Percentiles rank a stretch among this genome's conserved stretches.
Evolutionary conservation across 1,139 yeast genomes (phyloP).

Genomic region (Lodderomyces elongisporus): DNA sequence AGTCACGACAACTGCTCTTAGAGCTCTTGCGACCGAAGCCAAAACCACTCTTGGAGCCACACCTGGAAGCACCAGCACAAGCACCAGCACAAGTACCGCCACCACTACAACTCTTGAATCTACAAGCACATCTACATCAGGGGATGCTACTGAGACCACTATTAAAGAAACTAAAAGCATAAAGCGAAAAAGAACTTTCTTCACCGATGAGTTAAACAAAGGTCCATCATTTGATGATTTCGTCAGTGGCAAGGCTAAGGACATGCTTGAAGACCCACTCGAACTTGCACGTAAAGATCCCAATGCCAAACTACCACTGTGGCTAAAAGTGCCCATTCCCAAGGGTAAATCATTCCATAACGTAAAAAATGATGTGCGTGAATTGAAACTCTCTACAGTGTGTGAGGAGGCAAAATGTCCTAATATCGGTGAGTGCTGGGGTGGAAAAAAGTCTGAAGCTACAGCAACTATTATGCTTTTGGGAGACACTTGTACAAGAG

Average conservation of each 20-base stretch:
- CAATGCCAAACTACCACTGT: conserved; percentile 72
- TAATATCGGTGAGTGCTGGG: conserved; percentile 99
- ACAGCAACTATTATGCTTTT: conserved; percentile 98
- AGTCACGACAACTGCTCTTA: too few relatives aligned
- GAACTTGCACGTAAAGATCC: conserved; percentile 60
- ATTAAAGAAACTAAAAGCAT: conserved; percentile 9
- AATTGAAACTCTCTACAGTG: conserved; percentile 85
- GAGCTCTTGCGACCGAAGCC: too few relatives aligned
- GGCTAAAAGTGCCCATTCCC: conserved; percentile 96
- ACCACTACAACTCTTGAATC: too few relatives aligned
- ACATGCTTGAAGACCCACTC: conserved; percentile 57
- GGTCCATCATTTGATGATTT: conserved; percentile 97
- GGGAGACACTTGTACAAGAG: conserved; percentile 98
- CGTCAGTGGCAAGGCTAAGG: conserved; percentile 71
- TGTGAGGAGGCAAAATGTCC: conserved; percentile 99
- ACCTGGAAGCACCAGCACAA: too few relatives aligned
- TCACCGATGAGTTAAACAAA: conserved; percentile 66
- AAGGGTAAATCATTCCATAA: conserved; percentile 79
- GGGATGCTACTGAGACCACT: conserved; percentile 7
- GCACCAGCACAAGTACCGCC: too few relatives aligned
- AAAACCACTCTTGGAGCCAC: too few relatives aligned
- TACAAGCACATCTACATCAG: too few relatives aligned
- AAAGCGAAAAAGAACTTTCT: conserved; percentile 51
- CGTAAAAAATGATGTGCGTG: conserved; percentile 81
- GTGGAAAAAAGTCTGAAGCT: conserved; percentile 93